Percentiles rank a stretch among this genome's conserved stretches.
Conservation (phyloP, 805 yeast species). For the Scheffersomyces stipitis region DNA sequence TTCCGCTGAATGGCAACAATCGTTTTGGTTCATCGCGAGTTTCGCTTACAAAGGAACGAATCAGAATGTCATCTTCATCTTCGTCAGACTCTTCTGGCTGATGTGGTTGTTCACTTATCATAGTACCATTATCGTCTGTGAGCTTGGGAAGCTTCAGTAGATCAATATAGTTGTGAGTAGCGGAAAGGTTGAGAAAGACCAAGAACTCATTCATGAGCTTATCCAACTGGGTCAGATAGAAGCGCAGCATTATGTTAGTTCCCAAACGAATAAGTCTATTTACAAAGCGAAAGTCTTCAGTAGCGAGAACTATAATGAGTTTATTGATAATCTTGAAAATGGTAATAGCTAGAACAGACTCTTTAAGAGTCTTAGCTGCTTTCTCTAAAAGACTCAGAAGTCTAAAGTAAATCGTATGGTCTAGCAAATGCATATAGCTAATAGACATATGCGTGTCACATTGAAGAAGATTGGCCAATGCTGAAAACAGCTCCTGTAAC, state of each 20-base stretch:
- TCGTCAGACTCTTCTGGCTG: too few relatives aligned
- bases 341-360: constrained; percentile 19
- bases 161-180: constrained; percentile 36
- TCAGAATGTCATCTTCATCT: constrained; percentile 9
- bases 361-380: constrained; percentile 16
- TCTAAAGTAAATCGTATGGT: constrained; percentile 15
- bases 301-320: constrained; percentile 40
- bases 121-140: constrained; percentile 18
- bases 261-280: constrained; percentile 41
- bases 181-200: constrained; percentile 45
- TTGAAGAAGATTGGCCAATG: constrained; percentile 21
- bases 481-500: constrained; percentile 17
- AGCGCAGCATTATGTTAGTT: constrained; percentile 28
- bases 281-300: constrained; percentile 38
- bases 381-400: constrained; percentile 17
- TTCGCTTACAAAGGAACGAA: too few relatives aligned
- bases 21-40: too few relatives aligned
- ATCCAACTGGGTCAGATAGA: constrained; percentile 43
- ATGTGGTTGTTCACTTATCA: background rate
- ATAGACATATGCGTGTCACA: constrained; percentile 17
- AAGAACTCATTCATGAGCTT: constrained; percentile 43
- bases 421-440: constrained; percentile 16
- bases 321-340: constrained; percentile 47
- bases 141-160: constrained; percentile 22
- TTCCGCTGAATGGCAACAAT: too few relatives aligned